phyloP scores from a whole-genome alignment of 1,284 basidiomycete genomes.

The Rhodotorula sp. region DNA sequence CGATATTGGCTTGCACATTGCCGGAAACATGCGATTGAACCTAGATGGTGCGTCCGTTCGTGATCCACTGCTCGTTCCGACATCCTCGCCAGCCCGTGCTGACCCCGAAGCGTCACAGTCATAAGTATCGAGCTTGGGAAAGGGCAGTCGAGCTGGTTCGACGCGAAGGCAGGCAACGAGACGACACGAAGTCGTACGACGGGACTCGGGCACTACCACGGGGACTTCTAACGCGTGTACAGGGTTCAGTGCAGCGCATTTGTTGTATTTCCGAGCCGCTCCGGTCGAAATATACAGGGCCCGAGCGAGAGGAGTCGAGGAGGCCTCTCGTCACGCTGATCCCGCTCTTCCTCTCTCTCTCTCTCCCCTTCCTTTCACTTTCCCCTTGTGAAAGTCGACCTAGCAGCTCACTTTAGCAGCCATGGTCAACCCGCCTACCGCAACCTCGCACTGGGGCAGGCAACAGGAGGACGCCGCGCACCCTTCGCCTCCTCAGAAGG shows the following conservation, averaged over 20 bases:
- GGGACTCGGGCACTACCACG: constrained; percentile 35
- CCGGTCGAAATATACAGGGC: neutral
- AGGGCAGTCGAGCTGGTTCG: constrained; percentile 20
- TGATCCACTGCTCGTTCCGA: no score
- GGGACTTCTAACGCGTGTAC: constrained; percentile 18
- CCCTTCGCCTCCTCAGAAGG: neutral
- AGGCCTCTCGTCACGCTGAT: neutral
- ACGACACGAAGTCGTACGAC: neutral
- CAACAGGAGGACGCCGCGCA: constrained; percentile 7
- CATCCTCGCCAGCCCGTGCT: neutral
- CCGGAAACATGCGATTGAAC: constrained; percentile 5
- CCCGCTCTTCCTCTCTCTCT: neutral
- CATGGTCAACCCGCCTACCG: neutral
- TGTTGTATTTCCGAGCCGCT: neutral
- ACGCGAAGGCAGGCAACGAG: constrained; percentile 13
- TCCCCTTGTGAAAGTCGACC: neutral
- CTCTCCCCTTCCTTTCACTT: constrained; percentile 5
- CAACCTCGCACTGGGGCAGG: neutral
- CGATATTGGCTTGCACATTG: constrained; percentile 38
- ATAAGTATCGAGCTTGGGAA: constrained; percentile 37
- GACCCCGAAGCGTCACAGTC: constrained; percentile 3
- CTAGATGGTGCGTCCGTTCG: constrained; percentile 3
- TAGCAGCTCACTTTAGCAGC: neutral
- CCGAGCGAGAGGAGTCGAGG: neutral
- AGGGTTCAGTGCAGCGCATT: neutral